Base-by-base conservation (phyloP, 148 eudicot genomes). In the Polygonum aviculare region DNA sequence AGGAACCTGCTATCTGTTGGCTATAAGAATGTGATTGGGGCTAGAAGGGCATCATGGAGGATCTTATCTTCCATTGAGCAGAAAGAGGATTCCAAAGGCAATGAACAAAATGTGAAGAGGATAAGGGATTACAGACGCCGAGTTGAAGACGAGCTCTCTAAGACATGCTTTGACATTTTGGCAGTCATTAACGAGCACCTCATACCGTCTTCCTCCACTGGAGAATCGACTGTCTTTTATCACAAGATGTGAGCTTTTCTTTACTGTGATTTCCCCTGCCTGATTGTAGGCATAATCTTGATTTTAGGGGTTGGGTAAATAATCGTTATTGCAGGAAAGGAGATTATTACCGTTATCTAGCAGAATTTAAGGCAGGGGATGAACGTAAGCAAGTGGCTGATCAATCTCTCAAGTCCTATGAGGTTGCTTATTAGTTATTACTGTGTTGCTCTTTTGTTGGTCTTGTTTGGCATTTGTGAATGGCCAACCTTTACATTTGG, bases 401-500 rank as follows among this genome's bases (percentile, higher is more conserved):
- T 36, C 78, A 79, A 74, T 84, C 87, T 16, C 81, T 84, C 59
- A 84, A 87, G 59, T 80, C 87, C 4, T 87, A 87, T 54, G 86
- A 84, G 83, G 87, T 82, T 51, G 31, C 35, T 38, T 51, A 18
- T 12, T 52, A 11, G n/a, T 38, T 51, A 18, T 12, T 52, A 11
- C 49, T 38, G 0, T 31, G 31, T 19, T 44, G 22, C 22, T 41
- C 16, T 14, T 50, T 14, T 16, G n/a, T 2, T 22, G 33, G 22
- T 12, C 63, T 57, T 62, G 36, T 62, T 33, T 62, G 69, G 12
- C 36, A 22, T 38, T 16, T 67, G 19, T 36, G 7, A 67, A 38
- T 4, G 12, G 31, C 0, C 12, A 59, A 59, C 2, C 44, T 26
- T 69, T 69, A 26, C 10, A 35, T 39, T 49, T 12, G 31, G 78